Conservation (phyloP, 805 yeast species). For the Millerozyma acaciae region DNA sequence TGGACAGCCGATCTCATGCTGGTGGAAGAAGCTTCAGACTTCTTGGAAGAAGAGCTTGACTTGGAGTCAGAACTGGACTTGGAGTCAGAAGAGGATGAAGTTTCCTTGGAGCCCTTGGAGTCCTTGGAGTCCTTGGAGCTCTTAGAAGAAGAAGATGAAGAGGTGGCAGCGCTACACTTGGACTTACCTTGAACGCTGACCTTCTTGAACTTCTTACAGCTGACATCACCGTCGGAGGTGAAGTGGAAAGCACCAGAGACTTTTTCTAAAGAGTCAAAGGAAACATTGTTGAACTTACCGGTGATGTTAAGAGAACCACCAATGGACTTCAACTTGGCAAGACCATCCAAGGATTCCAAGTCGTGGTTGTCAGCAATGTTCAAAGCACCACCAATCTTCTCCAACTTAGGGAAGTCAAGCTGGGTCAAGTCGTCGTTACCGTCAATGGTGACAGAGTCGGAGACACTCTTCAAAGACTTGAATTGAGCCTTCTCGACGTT, state of each 20-base stretch:
- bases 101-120: conserved; percentile 24
- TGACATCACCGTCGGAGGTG: conserved; percentile 70
- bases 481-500: conserved; percentile 54
- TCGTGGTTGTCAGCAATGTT: conserved; percentile 79
- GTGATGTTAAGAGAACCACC: conserved; percentile 83
- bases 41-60: conserved; percentile 16
- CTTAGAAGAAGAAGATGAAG: conserved; percentile 41
- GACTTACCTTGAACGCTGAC: conserved; percentile 86
- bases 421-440: conserved; percentile 70
- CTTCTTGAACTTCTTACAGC: conserved; percentile 72
- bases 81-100: conserved; percentile 20
- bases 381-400: conserved; percentile 89
- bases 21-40: conserved; percentile 21
- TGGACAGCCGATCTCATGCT: conserved; percentile 25
- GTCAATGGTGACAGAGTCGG: conserved; percentile 75
- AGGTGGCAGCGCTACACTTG: conserved; percentile 63
- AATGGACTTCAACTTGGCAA: conserved; percentile 67
- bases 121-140: conserved; percentile 22
- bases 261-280: conserved; percentile 66
- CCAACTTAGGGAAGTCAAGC: conserved; percentile 65
- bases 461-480: conserved; percentile 56
- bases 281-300: conserved; percentile 80
- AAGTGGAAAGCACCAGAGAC: conserved; percentile 92
- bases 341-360: conserved; percentile 63
- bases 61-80: conserved; percentile 16